Conservation (phyloP, 73 alveolate genomes). For the Blepharisma stoltei region DNA sequence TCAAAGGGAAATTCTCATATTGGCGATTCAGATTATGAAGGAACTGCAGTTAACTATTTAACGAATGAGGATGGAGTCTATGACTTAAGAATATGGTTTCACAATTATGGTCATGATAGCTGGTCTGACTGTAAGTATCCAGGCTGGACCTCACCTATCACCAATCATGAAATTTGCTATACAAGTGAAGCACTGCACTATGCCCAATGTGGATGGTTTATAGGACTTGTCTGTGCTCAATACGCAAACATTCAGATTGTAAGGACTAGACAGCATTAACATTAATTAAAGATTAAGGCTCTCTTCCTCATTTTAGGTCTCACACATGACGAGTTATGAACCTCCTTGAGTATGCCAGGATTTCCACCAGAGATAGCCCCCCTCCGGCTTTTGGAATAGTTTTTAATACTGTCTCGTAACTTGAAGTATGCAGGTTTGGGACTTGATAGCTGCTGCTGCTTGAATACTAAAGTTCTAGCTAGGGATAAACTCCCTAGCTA, state of each 20-base stretch:
- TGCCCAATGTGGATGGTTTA: slow-evolving; percentile 75
- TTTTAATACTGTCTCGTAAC: too few species aligned
- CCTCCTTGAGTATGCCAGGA: too few species aligned
- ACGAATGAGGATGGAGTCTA: slow-evolving; percentile 4
- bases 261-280: slow-evolving; percentile 58
- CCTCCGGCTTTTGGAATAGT: too few species aligned
- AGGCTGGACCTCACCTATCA: background rate
- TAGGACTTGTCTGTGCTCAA: slow-evolving; percentile 62
- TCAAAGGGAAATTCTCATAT: slow-evolving; percentile 33
- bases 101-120: background rate
- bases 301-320: too few species aligned
- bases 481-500: too few species aligned
- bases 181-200: slow-evolving; percentile 75
- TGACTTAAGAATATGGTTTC: slow-evolving; percentile 30
- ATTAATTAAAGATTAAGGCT: slow-evolving; percentile 34
- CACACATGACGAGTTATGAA: too few species aligned
- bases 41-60: background rate
- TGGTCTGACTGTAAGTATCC: background rate
- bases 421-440: too few species aligned
- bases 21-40: slow-evolving; percentile 25
- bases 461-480: too few species aligned
- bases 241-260: slow-evolving; percentile 61
- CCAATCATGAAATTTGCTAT: slow-evolving; percentile 54
- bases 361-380: too few species aligned
- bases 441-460: too few species aligned